Conservation (phyloP, 805 yeast genomes). For the Starmerella cellae region DNA sequence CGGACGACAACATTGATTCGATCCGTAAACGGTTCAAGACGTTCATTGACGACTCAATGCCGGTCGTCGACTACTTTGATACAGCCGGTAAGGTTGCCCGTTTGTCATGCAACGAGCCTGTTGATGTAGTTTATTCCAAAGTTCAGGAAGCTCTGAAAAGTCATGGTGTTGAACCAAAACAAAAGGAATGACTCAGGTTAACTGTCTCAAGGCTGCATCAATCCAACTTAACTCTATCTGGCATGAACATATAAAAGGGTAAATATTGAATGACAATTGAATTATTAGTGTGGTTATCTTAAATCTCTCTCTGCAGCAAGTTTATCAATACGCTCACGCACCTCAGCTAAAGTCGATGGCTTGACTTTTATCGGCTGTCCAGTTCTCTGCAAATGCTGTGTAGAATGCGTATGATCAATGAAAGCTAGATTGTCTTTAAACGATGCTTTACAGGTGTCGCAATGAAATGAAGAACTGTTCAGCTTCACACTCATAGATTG, state of each 20-base stretch:
- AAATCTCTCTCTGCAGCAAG: constrained; percentile 23
- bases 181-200: background rate
- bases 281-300: background rate
- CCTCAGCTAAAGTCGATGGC: constrained; percentile 37
- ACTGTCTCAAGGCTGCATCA: background rate
- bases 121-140: constrained; percentile 58
- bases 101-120: constrained; percentile 66
- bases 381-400: constrained; percentile 36
- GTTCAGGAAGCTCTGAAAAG: constrained; percentile 54
- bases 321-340: constrained; percentile 30
- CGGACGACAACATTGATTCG: constrained; percentile 85
- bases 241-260: background rate
- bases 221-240: no score
- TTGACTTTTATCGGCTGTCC: constrained; percentile 31
- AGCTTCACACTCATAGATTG: background rate
- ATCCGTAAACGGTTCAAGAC: constrained; percentile 80
- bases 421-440: constrained; percentile 72
- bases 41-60: constrained; percentile 80
- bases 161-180: constrained; percentile 16
- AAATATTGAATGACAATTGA: no score
- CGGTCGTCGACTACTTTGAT: constrained; percentile 75
- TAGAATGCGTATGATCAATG: constrained; percentile 71
- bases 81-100: constrained; percentile 62
- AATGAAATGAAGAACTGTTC: constrained; percentile 24
- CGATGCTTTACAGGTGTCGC: constrained; percentile 66